Conservation (phyloP, 768 basidiomycete genomes). For the Fomitopsis pulvina region DNA sequence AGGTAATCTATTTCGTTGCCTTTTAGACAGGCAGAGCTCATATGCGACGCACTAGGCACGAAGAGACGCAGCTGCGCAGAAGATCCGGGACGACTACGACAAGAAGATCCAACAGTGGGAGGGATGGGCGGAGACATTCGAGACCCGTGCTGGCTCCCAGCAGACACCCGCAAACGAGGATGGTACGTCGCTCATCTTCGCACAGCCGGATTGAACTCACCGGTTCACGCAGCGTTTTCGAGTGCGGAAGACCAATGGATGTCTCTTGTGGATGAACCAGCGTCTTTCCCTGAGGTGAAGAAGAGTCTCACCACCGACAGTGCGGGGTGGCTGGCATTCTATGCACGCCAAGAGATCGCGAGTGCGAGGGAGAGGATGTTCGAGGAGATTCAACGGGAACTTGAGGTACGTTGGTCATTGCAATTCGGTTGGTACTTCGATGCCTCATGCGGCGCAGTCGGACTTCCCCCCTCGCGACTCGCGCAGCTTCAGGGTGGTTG, state of each 20-base stretch:
- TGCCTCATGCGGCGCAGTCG: constrained; percentile 27
- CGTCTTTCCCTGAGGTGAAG: constrained; percentile 33
- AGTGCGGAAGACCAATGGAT: constrained; percentile 47
- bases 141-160: constrained; percentile 41
- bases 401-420: constrained; percentile 43
- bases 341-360: constrained; percentile 41
- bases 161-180: constrained; percentile 15
- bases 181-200: not conserved
- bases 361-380: constrained; percentile 42
- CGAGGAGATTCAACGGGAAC: constrained; percentile 65
- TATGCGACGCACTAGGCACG: constrained; percentile 35
- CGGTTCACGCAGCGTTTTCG: not conserved
- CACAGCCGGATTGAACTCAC: constrained; percentile 23
- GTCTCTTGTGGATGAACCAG: constrained; percentile 52
- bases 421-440: not conserved
- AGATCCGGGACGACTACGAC: constrained; percentile 51
- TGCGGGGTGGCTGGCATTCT: constrained; percentile 58
- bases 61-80: constrained; percentile 51
- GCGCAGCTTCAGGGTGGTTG: constrained; percentile 67
- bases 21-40: not conserved
- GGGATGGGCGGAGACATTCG: constrained; percentile 60
- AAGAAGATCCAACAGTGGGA: constrained; percentile 47
- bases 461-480: constrained; percentile 70
- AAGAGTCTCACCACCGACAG: constrained; percentile 33
- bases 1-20: constrained; percentile 35